Evolutionary conservation across 441 rosid species (phyloP), one percentile per base, ranked within the genome.

Genomic region (Erodium chrysanthum): DNA sequence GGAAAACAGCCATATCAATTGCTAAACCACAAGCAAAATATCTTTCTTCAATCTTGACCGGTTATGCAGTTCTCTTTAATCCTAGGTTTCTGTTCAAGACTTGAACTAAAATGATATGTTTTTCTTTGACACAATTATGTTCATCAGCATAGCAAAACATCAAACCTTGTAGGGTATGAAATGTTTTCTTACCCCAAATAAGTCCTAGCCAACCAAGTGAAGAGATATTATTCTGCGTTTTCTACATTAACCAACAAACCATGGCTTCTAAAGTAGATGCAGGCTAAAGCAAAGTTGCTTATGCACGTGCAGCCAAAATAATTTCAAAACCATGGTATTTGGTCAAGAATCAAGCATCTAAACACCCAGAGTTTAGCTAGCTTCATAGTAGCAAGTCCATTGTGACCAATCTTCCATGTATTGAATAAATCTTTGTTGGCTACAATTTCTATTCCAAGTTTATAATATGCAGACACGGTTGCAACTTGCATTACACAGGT

Each of bases 191-290:
- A 20, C 62, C 20, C 14, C 14, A 10, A 20, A 56, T 56, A 21
- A 44, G 25, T 56, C 27, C 27, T 20, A 56, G 14, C 25, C 14
- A 11, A 56, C 22, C 21, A 52, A 56, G 29, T 20, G 23, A 56
- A 56, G 62, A 56, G 27, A 56, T 21, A 8, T 56, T 56, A 20
- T 33, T 33, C 14, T 44, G 52, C 2, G 17, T 44, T 44, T 44
- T 44, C 52, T 44, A 44, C 52, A 12, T 44, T 44, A 44, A 44
- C 52, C 52, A 44, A 44, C 52, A 44, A 44, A 44, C 52, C 52
- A 44, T 14, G 52, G 52, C 17, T 44, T 44, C 52, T 44, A 44
- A 44, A 44, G 2, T 44, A 44, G 52, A 15, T 44, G 52, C 52
- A 44, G 40, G 40, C 40, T 33, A 33, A 33, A 33, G 40, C 40